phyloP scores from a whole-genome alignment of 768 basidiomycete species.

The Kwoniella shandongensis region DNA sequence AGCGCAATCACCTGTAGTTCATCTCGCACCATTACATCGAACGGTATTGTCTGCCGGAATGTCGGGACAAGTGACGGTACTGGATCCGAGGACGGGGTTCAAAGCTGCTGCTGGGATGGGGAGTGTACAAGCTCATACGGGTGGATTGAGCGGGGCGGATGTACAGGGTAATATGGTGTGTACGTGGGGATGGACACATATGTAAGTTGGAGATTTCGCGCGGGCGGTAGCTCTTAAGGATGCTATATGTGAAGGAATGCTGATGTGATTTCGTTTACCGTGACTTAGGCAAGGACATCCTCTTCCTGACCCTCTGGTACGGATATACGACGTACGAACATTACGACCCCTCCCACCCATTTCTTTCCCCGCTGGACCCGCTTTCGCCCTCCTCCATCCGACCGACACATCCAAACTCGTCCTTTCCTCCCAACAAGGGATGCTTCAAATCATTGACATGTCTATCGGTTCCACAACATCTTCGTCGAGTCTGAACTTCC shows the following conservation, averaged over 20 bases:
- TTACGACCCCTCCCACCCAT: slow-evolving; percentile 80
- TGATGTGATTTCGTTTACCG: neutral
- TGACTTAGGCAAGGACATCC: slow-evolving; percentile 74
- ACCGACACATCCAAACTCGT: slow-evolving; percentile 71
- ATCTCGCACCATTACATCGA: slow-evolving; percentile 36
- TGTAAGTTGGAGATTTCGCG: no score
- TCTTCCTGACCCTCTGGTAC: slow-evolving; percentile 85
- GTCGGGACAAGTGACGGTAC: slow-evolving; percentile 41
- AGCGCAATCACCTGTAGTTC: slow-evolving; percentile 29
- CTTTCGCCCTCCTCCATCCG: slow-evolving; percentile 78
- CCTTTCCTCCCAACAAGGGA: slow-evolving; percentile 74
- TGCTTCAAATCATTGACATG: slow-evolving; percentile 81
- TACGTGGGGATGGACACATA: slow-evolving; percentile 81
- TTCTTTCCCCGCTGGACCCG: slow-evolving; percentile 80
- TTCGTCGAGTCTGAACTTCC: slow-evolving; percentile 13
- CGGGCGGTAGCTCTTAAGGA: no score
- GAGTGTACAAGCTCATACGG: slow-evolving; percentile 72
- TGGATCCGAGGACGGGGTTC: slow-evolving; percentile 47
- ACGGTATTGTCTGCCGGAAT: slow-evolving; percentile 31
- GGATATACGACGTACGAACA: slow-evolving; percentile 83
- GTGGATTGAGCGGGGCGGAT: slow-evolving; percentile 79
- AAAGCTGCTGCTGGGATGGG: slow-evolving; percentile 23
- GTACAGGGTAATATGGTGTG: slow-evolving; percentile 75
- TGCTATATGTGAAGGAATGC: neutral
- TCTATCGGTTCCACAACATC: slow-evolving; percentile 10